Conservation (phyloP, 2,329 filamentous ascomycete species). For the Xylaria hypoxylon region DNA sequence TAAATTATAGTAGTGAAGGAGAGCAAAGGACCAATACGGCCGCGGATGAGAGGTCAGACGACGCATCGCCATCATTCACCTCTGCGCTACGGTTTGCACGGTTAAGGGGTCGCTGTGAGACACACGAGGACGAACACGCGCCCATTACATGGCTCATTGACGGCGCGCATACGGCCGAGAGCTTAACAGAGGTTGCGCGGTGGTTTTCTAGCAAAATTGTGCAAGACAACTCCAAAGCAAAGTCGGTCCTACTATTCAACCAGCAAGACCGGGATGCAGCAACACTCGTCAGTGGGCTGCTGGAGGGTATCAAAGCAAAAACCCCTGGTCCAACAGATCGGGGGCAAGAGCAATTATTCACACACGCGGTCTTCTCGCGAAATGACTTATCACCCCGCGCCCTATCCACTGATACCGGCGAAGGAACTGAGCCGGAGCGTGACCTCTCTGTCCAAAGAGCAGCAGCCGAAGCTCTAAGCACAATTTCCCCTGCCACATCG, state of each 20-base stretch:
- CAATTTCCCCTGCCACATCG: constrained; percentile 59
- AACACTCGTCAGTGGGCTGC: constrained; percentile 71
- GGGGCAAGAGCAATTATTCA: constrained; percentile 64
- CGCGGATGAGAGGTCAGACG: constrained; percentile 37
- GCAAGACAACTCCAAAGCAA: constrained; percentile 25
- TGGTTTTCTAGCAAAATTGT: constrained; percentile 74
- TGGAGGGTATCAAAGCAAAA: constrained; percentile 63
- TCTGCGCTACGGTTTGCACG: constrained; percentile 74
- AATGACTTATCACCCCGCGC: constrained; percentile 63
- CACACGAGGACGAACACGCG: constrained; percentile 56
- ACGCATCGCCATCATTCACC: constrained; percentile 67
- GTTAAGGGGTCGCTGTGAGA: constrained; percentile 83
- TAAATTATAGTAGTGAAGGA: constrained; percentile 14
- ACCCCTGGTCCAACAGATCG: neutral
- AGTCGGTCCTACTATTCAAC: constrained; percentile 83
- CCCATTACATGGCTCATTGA: constrained; percentile 82
- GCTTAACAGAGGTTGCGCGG: constrained; percentile 77
- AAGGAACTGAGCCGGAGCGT: constrained; percentile 65
- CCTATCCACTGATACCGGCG: constrained; percentile 33
- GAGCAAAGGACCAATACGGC: constrained; percentile 10
- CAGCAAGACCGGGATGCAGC: constrained; percentile 86
- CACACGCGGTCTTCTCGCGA: constrained; percentile 82
- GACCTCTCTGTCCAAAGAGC: constrained; percentile 73
- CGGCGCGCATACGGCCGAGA: constrained; percentile 88
- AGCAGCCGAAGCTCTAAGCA: constrained; percentile 71